phyloP scores from a whole-genome alignment of 192 early-diverging fungal species.

The Coemansia sp. region DNA sequence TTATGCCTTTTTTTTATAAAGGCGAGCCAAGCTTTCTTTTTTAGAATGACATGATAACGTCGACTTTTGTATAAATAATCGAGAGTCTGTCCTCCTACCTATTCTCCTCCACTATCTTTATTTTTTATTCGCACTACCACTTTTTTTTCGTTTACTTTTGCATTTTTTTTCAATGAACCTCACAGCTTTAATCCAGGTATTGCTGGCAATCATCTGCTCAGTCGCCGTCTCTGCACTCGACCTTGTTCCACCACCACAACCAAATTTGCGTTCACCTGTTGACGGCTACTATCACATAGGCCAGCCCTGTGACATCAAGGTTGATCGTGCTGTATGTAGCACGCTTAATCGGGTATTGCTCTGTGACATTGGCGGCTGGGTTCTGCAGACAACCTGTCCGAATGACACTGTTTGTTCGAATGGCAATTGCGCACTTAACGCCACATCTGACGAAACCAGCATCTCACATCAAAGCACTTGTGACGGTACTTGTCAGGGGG shows the following conservation, averaged over 20 bases:
- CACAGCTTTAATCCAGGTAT: not conserved
- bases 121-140: not conserved
- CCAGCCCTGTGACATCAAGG: not conserved
- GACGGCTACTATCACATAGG: not conserved
- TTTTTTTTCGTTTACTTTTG: not conserved
- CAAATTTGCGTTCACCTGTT: not conserved
- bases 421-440: not conserved
- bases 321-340: not conserved
- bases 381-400: not conserved
- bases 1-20: not conserved
- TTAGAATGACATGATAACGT: not conserved
- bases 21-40: not conserved
- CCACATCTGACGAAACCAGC: no score
- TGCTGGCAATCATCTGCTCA: not conserved
- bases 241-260: not conserved
- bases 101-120: not conserved
- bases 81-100: not conserved
- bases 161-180: not conserved
- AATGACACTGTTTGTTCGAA: not conserved
- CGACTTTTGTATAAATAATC: not conserved
- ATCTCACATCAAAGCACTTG: no score
- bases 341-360: not conserved
- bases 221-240: not conserved
- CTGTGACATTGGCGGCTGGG: constrained; percentile 11
- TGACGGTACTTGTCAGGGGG: not conserved